Evolutionary conservation across 345 rosid genomes (phyloP), one percentile per base, ranked within the genome.

Genomic region (Moricandia moricandioides): DNA sequence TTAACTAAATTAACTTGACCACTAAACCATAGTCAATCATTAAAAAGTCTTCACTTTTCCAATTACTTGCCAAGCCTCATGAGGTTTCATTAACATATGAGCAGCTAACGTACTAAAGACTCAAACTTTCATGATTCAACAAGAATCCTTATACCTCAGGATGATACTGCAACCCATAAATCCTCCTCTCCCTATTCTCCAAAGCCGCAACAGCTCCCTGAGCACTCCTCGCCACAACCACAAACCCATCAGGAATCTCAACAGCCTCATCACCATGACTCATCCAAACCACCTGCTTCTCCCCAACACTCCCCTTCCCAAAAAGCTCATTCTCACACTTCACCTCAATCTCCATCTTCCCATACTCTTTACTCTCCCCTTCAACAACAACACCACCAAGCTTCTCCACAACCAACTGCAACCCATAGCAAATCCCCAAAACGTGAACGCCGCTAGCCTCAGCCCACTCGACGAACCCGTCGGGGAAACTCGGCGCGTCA

Each of bases 211-310:
- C 87, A 7, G 83, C 82, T 6, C 97, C 97, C 63, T 95, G 92
- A 39, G 85, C 81, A 52, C 97, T 95, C 81, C 85, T 79, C 0
- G 85, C 97, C 66, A 87, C 93, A 14, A 89, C 82, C 63, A 87
- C 86, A 69, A 95, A 95, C 67, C 97, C 97, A 3, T 85, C 69
- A 16, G 97, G 97, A 75, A 95, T 73, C 49, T 71, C 61, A 2
- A 69, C 84, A 5, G 89, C 96, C 86, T 95, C 99, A 62, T 90
- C 99, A 0, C 98, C 99, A 70, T 92, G 99, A 49, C 99, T 95
- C 99, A 92, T 95, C 99, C 98, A 95, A 57, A 89, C 99, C 10
- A 84, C 85, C 82, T 92, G 92, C 74, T 59, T 83, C 34, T 95
- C 89, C 63, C 93, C 97, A 70, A 66, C 88, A 37, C 58, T 77